Evolutionary conservation across 805 yeast genomes (phyloP), one percentile per base, ranked within the genome.

Genomic region (Starmera dryadoides): DNA sequence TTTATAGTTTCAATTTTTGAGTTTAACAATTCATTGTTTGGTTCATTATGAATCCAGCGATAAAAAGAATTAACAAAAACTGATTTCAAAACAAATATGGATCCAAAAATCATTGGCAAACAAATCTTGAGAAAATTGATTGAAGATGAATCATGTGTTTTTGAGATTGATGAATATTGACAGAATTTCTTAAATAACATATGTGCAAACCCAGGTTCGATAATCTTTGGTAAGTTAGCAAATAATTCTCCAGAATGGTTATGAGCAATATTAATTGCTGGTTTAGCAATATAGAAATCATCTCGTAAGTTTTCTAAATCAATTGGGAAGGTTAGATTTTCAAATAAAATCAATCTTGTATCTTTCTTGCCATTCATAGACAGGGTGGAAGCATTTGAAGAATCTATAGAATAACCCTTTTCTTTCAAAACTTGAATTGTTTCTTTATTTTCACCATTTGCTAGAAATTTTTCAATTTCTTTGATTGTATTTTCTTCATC

Each of bases 91-190:
- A 41, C 39, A n/a, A 42, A 36, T 10, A 45, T 42, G 33, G 43
- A 43, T 22, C 49, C 49, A 6, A 46, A 42, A 4, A 46, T 35
- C 16, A 46, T 28, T 14, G 47, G 43, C 11, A 46, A 22, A 17
- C 39, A 37, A 10, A 46, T 45, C 10, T 30, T 34, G 20, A 38
- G n/a, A 15, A 19, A 34, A 29, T 34, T 32, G 16, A 21, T 38
- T 12, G 22, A 14, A 25, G 4, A 25, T 5, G 12, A 4, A 10
- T 12, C 28, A 25, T 25, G 28, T n/a, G 5, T 25, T 8, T 25
- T 25, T n/a, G n/a, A n/a, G n/a, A n/a, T 25, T 25, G 28, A 25
- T 4, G 28, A 25, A 12, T 11, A 25, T 8, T 25, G 28, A 34
- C 30, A 33, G 23, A 33, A 38, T 22, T 34, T 16, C 8, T 30